phyloP scores from a whole-genome alignment of 495 filamentous ascomycete genomes.

The Cetradonia linearis region DNA sequence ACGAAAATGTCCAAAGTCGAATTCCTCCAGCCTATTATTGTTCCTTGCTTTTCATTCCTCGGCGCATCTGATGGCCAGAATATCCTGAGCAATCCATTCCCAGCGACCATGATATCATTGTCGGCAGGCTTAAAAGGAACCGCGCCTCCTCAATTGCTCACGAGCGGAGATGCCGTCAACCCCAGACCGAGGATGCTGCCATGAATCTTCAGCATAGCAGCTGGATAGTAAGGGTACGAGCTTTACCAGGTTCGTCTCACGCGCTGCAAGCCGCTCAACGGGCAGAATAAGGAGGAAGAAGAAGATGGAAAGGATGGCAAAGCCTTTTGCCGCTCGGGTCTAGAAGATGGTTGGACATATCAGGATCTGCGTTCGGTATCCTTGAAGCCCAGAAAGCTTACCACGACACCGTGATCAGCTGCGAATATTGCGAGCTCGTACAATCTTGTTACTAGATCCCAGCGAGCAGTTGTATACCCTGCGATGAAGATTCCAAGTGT shows the following conservation, averaged over 20 bases:
- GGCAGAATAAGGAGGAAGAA: slow-evolving; percentile 69
- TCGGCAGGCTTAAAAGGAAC: slow-evolving; percentile 71
- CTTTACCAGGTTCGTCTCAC: slow-evolving; percentile 54
- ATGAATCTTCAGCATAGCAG: slow-evolving; percentile 10
- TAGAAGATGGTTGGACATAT: slow-evolving; percentile 22
- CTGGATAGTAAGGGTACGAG: background rate
- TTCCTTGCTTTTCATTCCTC: slow-evolving; percentile 59
- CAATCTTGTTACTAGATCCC: slow-evolving; percentile 89
- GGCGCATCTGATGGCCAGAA: slow-evolving; percentile 92
- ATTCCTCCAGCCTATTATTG: slow-evolving; percentile 92
- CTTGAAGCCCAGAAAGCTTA: slow-evolving; percentile 39
- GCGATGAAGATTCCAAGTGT: slow-evolving; percentile 96
- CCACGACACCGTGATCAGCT: slow-evolving; percentile 97
- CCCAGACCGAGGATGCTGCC: slow-evolving; percentile 73
- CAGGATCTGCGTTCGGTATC: too few relatives aligned
- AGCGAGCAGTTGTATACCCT: slow-evolving; percentile 97
- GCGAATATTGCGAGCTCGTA: slow-evolving; percentile 96
- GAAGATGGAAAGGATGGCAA: slow-evolving; percentile 61
- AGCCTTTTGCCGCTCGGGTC: slow-evolving; percentile 65
- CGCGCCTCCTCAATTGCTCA: slow-evolving; percentile 86
- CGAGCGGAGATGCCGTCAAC: slow-evolving; percentile 82
- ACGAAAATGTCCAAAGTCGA: slow-evolving; percentile 85
- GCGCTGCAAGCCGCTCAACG: slow-evolving; percentile 58
- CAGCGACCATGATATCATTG: slow-evolving; percentile 75
- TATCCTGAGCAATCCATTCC: slow-evolving; percentile 87